Conservation (phyloP, 2,329 filamentous ascomycete genomes). For the Fusarium sterilihyphosum region DNA sequence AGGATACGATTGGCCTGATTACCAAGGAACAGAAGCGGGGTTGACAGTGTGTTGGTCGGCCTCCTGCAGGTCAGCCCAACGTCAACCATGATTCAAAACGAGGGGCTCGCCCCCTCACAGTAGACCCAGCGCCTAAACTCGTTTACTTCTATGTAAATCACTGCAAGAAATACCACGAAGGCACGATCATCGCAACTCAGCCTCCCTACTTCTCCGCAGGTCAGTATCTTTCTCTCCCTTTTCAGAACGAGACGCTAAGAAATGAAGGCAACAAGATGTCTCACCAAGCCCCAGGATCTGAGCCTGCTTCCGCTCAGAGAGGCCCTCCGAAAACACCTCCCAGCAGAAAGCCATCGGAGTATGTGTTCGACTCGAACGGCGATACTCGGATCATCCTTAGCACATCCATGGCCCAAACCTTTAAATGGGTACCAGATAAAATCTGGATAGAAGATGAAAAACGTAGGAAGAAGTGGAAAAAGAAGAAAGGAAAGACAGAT, state of each 20-base stretch:
- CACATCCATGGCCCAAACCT: fast-evolving
- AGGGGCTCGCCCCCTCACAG: not conserved
- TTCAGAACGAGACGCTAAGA: fast-evolving
- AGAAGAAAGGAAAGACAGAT: not conserved
- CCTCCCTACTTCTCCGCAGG: fast-evolving
- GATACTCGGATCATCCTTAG: not conserved
- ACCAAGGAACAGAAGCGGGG: not conserved
- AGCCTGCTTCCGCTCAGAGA: fast-evolving
- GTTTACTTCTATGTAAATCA: no score
- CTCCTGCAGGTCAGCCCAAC: not conserved
- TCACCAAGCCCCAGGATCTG: not conserved
- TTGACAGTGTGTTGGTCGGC: not conserved
- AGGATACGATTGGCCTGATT: fast-evolving
- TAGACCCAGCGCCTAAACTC: fast-evolving
- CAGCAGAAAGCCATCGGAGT: not conserved
- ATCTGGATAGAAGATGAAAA: fast-evolving
- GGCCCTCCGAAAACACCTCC: fast-evolving
- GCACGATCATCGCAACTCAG: fast-evolving
- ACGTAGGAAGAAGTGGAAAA: not conserved
- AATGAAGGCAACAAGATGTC: not conserved
- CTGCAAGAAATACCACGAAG: no score
- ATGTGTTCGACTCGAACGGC: not conserved
- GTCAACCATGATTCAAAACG: not conserved
- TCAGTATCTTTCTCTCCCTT: no score
- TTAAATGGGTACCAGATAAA: not conserved